phyloP scores from a whole-genome alignment of 306 rosid species.

The Fragaria nilgerrensis region DNA sequence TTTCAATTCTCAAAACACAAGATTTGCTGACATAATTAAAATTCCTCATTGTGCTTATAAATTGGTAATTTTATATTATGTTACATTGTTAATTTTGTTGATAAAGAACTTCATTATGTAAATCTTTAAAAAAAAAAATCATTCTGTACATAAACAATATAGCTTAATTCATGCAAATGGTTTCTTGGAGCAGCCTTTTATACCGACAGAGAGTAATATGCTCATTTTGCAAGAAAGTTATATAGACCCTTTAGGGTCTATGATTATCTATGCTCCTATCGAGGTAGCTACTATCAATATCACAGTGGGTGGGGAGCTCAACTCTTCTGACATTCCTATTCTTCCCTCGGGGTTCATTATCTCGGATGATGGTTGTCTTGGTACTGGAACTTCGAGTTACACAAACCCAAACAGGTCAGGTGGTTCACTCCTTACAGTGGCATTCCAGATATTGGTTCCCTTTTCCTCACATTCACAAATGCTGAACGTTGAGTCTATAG shows the following conservation, averaged over 20 bases:
- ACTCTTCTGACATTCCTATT: slow-evolving; percentile 40
- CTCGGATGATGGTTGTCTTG: slow-evolving; percentile 37
- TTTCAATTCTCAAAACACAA: neutral
- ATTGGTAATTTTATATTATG: neutral
- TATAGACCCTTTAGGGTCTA: slow-evolving; percentile 38
- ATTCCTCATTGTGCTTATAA: neutral
- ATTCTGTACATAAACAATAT: neutral
- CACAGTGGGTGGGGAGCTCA: slow-evolving; percentile 30
- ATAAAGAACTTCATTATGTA: neutral
- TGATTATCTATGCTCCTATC: slow-evolving; percentile 50
- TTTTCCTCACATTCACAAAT: neutral
- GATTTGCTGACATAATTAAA: neutral
- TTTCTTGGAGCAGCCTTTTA: slow-evolving; percentile 47
- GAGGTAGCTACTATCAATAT: slow-evolving; percentile 28
- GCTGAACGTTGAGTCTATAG: slow-evolving; percentile 35
- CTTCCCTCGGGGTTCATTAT: slow-evolving; percentile 71
- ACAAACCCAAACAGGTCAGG: neutral
- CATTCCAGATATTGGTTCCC: slow-evolving; percentile 42
- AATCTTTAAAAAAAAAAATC: no score
- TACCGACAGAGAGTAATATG: slow-evolving; percentile 32
- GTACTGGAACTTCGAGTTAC: slow-evolving; percentile 4
- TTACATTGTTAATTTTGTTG: neutral
- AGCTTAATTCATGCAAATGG: neutral
- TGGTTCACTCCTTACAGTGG: slow-evolving; percentile 58
- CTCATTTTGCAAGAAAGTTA: slow-evolving; percentile 62